Base-by-base conservation (phyloP, 179 eudicot species). In the Drosera spatulata region DNA sequence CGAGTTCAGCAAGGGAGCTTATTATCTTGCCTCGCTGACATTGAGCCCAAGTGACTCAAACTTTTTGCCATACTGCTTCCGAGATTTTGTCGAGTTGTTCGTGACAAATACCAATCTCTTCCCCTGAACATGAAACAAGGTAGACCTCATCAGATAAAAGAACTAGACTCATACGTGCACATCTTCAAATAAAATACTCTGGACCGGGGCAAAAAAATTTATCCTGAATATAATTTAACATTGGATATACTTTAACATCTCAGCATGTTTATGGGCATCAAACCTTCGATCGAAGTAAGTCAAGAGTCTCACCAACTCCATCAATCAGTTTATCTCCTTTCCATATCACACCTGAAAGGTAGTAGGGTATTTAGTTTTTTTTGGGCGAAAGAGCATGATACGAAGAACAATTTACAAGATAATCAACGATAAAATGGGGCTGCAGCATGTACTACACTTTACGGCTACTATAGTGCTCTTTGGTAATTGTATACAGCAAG, bases 31-130 rank as follows among this genome's bases (percentile, higher is more conserved):
- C 99, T 93, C 96, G 39, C 41, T 79, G 68, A 93, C 95, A 63
- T 43, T 69, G 45, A 42, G 45, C 45, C 6, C 45, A 42, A 42
- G 99, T 13, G 88, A 76, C 69, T 84, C 97, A 68, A 93, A 93
- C 80, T 93, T 93, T 69, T 93, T 93, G 39, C 95, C 95, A 42
- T 93, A 89, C 59, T 89, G 99, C 77, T 86, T 89, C 73, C 99
- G 81, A 37, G 99, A 93, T 76, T 93, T 93, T 60, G 99, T 93
- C 14, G 99, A 93, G 80, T 93, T 93, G 72, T 93, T 93, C 59
- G 99, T 93, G 64, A 93, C 99, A 80, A 93, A 93, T 39, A 93
- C 86, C 72, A 93, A 69, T 69, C 89, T 85, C 73, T 93, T 89
- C 6, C 99, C 99, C 97, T 93, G 74, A 40, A 38, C 39, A 55